phyloP scores from a whole-genome alignment of 106 monocot genomes.

The Hemerocallis citrina region DNA sequence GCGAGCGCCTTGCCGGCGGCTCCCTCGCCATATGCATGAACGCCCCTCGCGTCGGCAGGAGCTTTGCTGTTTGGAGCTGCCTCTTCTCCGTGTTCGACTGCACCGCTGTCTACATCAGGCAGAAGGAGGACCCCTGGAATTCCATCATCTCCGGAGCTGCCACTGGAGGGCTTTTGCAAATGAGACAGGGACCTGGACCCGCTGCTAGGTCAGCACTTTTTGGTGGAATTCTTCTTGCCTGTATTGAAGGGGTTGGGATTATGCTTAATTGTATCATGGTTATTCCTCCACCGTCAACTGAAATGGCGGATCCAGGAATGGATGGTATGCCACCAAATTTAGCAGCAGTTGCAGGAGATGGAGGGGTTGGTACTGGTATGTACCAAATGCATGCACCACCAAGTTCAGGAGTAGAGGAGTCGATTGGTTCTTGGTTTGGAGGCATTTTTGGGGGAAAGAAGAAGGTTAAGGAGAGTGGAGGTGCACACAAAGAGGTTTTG shows the following conservation, averaged over 20 bases:
- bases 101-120: constrained; percentile 82
- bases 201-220: constrained; percentile 28
- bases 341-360: constrained; percentile 7
- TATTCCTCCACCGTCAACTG: constrained; percentile 15
- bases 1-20: constrained; percentile 62
- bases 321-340: constrained; percentile 1
- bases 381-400: neutral
- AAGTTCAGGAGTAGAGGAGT: neutral
- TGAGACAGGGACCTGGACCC: constrained; percentile 58
- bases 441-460: constrained; percentile 20
- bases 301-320: constrained; percentile 5
- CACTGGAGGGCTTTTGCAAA: constrained; percentile 77
- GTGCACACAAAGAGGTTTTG: constrained; percentile 9
- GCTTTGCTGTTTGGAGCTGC: constrained; percentile 97
- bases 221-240: constrained; percentile 19
- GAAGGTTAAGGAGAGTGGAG: neutral
- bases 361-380: neutral
- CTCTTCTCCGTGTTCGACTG: constrained; percentile 88
- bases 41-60: constrained; percentile 76
- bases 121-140: constrained; percentile 96
- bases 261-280: constrained; percentile 22
- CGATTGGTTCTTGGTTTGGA: constrained; percentile 19
- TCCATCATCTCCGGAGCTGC: constrained; percentile 80
- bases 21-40: constrained; percentile 70
- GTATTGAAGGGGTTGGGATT: constrained; percentile 21